Evolutionary conservation across 108 stramenopile genomes (phyloP).

Genomic region (Bacterosira constricta): DNA sequence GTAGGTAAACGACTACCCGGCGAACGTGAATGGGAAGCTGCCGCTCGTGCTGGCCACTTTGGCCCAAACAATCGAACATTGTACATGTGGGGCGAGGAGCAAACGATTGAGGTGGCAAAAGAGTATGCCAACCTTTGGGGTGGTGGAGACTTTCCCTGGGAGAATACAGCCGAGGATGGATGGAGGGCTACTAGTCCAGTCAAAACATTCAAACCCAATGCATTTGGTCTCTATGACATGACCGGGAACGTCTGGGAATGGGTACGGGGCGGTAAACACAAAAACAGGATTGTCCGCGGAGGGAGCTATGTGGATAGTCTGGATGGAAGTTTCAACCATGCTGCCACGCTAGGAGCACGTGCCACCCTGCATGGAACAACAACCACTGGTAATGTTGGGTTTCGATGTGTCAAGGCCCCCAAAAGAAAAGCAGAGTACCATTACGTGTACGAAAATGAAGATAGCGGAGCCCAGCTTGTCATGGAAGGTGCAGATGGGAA

Average conservation of each 20-base stretch:
- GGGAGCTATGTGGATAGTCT: slow-evolving; percentile 86
- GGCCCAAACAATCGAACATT: slow-evolving; percentile 79
- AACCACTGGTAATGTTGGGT: slow-evolving; percentile 85
- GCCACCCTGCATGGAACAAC: slow-evolving; percentile 82
- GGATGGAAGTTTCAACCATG: slow-evolving; percentile 86
- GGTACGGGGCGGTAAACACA: slow-evolving; percentile 89
- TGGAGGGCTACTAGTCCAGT: slow-evolving; percentile 87
- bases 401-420: slow-evolving; percentile 82
- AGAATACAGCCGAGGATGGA: slow-evolving; percentile 85
- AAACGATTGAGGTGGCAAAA: slow-evolving; percentile 54
- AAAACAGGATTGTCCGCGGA: slow-evolving; percentile 85
- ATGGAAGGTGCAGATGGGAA: slow-evolving; percentile 75
- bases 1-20: slow-evolving; percentile 85
- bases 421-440: slow-evolving; percentile 75
- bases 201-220: slow-evolving; percentile 81
- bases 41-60: slow-evolving; percentile 79
- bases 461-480: slow-evolving; percentile 55
- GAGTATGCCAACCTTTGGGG: slow-evolving; percentile 85
- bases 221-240: slow-evolving; percentile 87
- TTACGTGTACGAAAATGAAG: slow-evolving; percentile 68
- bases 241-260: slow-evolving; percentile 96
- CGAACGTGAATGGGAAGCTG: slow-evolving; percentile 94
- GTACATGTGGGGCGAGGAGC: slow-evolving; percentile 76
- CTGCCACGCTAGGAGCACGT: slow-evolving; percentile 81
- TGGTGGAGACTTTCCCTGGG: slow-evolving; percentile 74